Conservation (phyloP, 2,329 filamentous ascomycete genomes). For the Sclerotinia sclerotiorum region DNA sequence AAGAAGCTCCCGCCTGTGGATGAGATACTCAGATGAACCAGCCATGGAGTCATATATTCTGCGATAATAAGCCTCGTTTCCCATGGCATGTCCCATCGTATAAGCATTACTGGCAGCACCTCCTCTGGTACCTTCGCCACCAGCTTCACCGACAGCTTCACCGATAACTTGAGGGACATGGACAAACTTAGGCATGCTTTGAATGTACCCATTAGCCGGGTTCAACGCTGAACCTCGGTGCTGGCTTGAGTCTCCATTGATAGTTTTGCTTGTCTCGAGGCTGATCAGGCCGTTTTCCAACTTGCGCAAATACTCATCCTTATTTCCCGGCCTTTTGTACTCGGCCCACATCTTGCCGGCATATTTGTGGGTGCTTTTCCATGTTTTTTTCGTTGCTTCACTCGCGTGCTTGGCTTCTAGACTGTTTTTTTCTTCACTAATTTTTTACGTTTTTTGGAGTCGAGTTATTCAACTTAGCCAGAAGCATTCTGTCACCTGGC, state of each 20-base stretch:
- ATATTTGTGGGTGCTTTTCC: neutral
- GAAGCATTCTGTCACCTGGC: conserved; percentile 9
- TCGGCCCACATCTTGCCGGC: conserved; percentile 3
- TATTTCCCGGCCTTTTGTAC: neutral
- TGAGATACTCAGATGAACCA: neutral
- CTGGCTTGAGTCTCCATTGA: neutral
- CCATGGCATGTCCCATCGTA: neutral
- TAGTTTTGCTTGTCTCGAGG: conserved; percentile 1
- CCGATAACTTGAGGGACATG: too few relatives aligned
- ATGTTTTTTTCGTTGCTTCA: neutral
- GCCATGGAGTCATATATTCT: neutral
- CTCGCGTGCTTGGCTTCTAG: neutral
- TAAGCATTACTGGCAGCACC: neutral
- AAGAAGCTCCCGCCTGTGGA: neutral
- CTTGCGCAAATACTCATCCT: neutral
- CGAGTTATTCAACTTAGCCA: neutral
- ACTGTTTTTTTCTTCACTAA: conserved; percentile 2
- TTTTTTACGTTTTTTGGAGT: neutral
- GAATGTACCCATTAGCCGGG: neutral
- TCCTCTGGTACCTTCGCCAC: neutral
- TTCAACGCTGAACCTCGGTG: neutral
- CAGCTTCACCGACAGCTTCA: neutral
- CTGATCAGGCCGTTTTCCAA: conserved; percentile 1
- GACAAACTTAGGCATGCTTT: neutral
- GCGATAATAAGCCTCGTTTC: neutral